Evolutionary conservation across 345 rosid genomes (phyloP), one percentile per base, ranked within the genome.

Genomic region (Camelina hispida): DNA sequence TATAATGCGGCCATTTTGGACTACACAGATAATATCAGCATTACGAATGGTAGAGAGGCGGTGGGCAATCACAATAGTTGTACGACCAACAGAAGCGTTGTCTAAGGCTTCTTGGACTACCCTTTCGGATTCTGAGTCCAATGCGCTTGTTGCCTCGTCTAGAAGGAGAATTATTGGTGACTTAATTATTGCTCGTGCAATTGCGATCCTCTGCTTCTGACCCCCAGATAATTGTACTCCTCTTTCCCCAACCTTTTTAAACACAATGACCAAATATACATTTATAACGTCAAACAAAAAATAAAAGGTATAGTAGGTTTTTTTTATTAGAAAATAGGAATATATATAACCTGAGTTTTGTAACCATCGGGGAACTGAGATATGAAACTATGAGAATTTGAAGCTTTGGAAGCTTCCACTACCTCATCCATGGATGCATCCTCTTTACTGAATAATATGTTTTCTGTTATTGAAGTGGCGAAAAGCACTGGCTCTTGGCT

Each of bases 161-260:
- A 54, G 35, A 25, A 54, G 59, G 7, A 54, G 59, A 25, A 54
- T 25, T 13, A 13, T 54, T 2, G 59, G 59, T 8, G 59, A 54
- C 25, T 54, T 54, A 4, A 54, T 54, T 6, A 54, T 23, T 13
- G 58, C 58, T 4, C 96, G 83, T 3, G 97, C 97, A 2, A 93
- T 91, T 9, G 96, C 97, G 0, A 93, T 91, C 79, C 98, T 87
- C 77, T 93, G 96, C 62, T 93, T 93, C 50, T 93, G 98, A 1
- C 98, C 98, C 0, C 98, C 96, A 0, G 97, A 91, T 55, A 93
- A 87, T 77, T 89, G 97, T 56, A 93, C 91, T 46, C 98, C 94
- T 79, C 93, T 86, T 79, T 93, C 98, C 25, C 97, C 98, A 0
- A 93, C 98, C 72, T 61, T 53, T 37, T 63, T 25, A 47, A 13